Conservation (phyloP, 495 filamentous ascomycete genomes). For the Bathelium albidoporum region DNA sequence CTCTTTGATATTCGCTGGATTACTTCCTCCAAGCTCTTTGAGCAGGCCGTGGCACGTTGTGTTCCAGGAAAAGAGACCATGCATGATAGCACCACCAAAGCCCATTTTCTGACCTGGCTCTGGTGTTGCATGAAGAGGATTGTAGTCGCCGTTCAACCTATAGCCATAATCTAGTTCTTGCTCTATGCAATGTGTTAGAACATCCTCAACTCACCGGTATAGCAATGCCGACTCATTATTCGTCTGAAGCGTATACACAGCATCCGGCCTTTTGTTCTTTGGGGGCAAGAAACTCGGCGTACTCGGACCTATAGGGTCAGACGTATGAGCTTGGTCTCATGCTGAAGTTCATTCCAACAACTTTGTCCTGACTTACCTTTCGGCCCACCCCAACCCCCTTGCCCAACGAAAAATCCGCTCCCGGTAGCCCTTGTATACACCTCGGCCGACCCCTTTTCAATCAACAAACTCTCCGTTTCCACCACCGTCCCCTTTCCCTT, state of each 20-base stretch:
- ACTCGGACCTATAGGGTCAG: slow-evolving; percentile 44
- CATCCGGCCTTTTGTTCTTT: slow-evolving; percentile 61
- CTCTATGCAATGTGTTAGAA: neutral
- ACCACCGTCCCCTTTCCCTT: slow-evolving; percentile 81
- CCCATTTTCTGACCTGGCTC: slow-evolving; percentile 81
- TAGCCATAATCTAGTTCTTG: slow-evolving; percentile 11
- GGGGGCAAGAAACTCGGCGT: slow-evolving; percentile 67
- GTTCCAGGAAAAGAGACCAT: slow-evolving; percentile 82
- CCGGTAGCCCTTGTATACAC: slow-evolving; percentile 58
- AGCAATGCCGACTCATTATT: slow-evolving; percentile 60
- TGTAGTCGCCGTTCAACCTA: slow-evolving; percentile 80
- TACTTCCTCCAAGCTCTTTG: slow-evolving; percentile 57
- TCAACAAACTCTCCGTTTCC: slow-evolving; percentile 67
- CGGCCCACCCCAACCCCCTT: slow-evolving; percentile 85
- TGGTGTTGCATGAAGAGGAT: slow-evolving; percentile 77
- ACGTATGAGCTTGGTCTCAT: neutral
- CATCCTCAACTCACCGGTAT: slow-evolving; percentile 40
- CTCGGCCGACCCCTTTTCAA: slow-evolving; percentile 59
- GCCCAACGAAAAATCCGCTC: slow-evolving; percentile 68
- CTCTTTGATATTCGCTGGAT: slow-evolving; percentile 69
- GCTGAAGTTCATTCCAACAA: neutral
- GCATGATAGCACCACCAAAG: slow-evolving; percentile 80
- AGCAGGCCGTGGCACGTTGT: slow-evolving; percentile 65
- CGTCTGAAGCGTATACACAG: slow-evolving; percentile 56
- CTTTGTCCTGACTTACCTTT: slow-evolving; percentile 45